Conservation (phyloP, 768 basidiomycete species). For the Suillus brevipes region DNA sequence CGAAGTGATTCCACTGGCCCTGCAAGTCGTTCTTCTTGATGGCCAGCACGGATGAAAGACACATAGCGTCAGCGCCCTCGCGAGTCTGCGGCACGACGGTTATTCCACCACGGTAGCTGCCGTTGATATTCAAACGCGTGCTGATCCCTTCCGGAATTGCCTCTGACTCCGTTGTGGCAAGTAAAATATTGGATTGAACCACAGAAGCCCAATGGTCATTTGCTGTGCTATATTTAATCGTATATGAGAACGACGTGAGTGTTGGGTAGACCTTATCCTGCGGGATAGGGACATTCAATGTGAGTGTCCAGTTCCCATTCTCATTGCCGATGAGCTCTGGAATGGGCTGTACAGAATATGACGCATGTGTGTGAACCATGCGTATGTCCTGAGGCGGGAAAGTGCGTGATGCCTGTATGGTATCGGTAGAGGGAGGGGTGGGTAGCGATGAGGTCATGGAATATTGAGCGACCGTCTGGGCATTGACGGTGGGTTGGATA, state of each 20-base stretch:
- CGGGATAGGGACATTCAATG: neutral
- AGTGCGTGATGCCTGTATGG: neutral
- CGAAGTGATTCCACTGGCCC: constrained; percentile 1
- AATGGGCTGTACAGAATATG: neutral
- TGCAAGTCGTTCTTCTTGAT: neutral
- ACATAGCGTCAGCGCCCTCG: neutral
- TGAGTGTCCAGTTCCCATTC: neutral
- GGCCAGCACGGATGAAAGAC: neutral
- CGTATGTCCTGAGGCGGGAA: neutral
- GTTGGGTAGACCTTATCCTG: neutral
- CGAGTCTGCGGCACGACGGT: neutral
- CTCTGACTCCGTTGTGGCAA: neutral
- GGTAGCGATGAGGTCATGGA: neutral
- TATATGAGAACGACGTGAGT: neutral
- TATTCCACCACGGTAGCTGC: neutral
- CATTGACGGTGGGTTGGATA: neutral
- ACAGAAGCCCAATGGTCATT: neutral
- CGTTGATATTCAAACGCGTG: neutral
- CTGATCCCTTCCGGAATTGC: neutral
- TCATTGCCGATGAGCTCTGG: neutral
- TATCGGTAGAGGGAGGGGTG: neutral
- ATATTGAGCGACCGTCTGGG: neutral
- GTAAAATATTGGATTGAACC: neutral
- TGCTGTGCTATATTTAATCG: neutral
- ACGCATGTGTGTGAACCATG: neutral